These are phyloP conservation scores for Carnegiea gigantea DNA, from an alignment of 179 eudicot genomes.

Conservation along the genomic window DNA sequence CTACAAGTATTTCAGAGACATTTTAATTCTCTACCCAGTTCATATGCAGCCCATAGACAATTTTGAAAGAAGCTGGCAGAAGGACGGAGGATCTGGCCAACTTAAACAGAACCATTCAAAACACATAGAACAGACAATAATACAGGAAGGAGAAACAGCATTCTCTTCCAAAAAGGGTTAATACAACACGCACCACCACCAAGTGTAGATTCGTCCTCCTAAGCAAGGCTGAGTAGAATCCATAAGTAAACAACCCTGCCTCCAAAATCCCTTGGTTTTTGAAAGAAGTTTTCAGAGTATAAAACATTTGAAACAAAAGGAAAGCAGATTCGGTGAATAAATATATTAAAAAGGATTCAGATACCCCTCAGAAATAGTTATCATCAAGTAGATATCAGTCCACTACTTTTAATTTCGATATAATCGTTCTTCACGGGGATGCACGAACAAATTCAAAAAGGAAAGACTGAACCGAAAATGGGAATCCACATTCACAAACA, in stretches of 20 bases:
- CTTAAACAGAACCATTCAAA: too few relatives aligned
- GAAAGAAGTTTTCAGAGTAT: too few relatives aligned
- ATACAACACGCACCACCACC: too few relatives aligned
- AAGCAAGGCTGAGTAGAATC: too few relatives aligned
- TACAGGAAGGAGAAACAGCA: too few relatives aligned
- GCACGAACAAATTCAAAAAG: not conserved
- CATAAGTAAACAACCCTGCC: too few relatives aligned
- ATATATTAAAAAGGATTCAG: not conserved
- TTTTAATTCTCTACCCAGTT: constrained; percentile 33
- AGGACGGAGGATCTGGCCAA: not conserved
- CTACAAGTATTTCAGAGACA: constrained; percentile 49
- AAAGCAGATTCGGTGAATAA: not conserved
- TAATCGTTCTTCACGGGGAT: constrained; percentile 25
- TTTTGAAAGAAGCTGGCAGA: not conserved
- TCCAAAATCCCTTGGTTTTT: too few relatives aligned
- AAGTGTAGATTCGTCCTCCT: too few relatives aligned
- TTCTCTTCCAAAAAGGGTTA: too few relatives aligned
- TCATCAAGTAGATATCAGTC: constrained; percentile 34
- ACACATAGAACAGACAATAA: too few relatives aligned
- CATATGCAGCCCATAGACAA: constrained; percentile 15
- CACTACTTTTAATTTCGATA: constrained; percentile 29
- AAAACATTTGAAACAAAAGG: not conserved
- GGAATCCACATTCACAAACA: not conserved
- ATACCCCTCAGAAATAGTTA: constrained; percentile 26
- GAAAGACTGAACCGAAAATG: not conserved